Conservation (phyloP, 2,329 filamentous ascomycete species). For the Neonectria neomacrospora region DNA sequence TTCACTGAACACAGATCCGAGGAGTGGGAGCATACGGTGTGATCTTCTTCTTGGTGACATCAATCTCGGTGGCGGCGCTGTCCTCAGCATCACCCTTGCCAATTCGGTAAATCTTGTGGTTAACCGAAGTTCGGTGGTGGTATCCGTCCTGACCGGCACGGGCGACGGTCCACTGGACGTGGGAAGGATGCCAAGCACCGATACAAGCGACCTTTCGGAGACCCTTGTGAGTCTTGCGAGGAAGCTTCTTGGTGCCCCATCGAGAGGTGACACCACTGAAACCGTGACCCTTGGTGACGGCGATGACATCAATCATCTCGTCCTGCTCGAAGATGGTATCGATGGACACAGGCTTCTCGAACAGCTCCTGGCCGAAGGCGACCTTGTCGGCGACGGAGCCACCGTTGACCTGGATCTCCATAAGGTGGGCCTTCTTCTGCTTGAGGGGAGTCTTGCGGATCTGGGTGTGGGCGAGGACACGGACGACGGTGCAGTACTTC, state of each 20-base stretch:
- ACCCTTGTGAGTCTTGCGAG: slow-evolving; percentile 99
- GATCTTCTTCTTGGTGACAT: slow-evolving; percentile 99
- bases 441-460: slow-evolving; percentile 99
- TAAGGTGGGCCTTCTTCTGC: slow-evolving; percentile 99
- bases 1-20: background rate
- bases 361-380: slow-evolving; percentile 91
- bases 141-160: slow-evolving; percentile 99
- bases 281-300: slow-evolving; percentile 99
- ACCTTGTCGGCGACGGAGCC: slow-evolving; percentile 97
- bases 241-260: slow-evolving; percentile 99
- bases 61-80: slow-evolving; percentile 94
- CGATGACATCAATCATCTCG: slow-evolving; percentile 99
- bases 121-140: slow-evolving; percentile 99
- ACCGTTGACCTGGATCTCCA: slow-evolving; percentile 99
- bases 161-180: slow-evolving; percentile 99
- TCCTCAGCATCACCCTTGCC: slow-evolving; percentile 91
- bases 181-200: slow-evolving; percentile 99
- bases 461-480: slow-evolving; percentile 98
- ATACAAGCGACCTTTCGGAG: slow-evolving; percentile 99
- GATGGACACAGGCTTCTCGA: slow-evolving; percentile 98
- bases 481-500: slow-evolving; percentile 99
- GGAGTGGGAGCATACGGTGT: slow-evolving; percentile 82
- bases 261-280: slow-evolving; percentile 96
- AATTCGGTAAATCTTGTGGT: slow-evolving; percentile 99
- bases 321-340: slow-evolving; percentile 97